Evolutionary conservation across 1,284 basidiomycete species (phyloP), one percentile per base, ranked within the genome.

Genomic region (Cutaneotrichosporon sp.): DNA sequence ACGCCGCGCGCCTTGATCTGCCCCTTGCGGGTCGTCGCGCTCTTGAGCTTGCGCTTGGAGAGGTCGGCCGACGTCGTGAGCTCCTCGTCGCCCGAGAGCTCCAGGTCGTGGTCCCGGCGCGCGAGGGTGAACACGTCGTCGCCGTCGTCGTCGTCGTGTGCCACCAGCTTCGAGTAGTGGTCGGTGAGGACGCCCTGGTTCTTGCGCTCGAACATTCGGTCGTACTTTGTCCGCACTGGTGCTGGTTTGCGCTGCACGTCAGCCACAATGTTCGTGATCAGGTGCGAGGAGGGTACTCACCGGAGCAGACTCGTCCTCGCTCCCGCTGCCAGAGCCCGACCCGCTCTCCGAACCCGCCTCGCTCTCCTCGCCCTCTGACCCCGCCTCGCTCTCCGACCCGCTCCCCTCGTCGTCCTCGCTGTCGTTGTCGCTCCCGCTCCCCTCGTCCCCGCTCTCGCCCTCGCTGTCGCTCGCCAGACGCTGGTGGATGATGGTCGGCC

Each of bases 201-300:
- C 79, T 92, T 95, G 62, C 95, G 87, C 73, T 91, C 90, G 74
- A 99, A 99, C 92, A 99, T 97, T 56, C 93, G 87, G 78, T 99
- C 97, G 78, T 98, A 97, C 81, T 97, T 98, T 5, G 97, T 98
- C 59, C 91, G 86, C 0, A 94, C 89, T 24, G 68, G 60, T 16
- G 66, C 62, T n/a, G 69, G 66, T 34, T 59, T 54, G 20, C 47
- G 53, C 36, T 33, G 45, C 2, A 18, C 7, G 52, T 58, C 38
- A 58, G 57, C 24, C 16, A 11, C 22, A n/a, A n/a, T 7, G 16
- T 7, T n/a, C 16, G 4, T 29, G 42, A 29, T 29, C 29, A n/a
- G n/a, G n/a, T n/a, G 7, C 14, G 22, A 4, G 18, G 25, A 2
- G 11, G 18, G 4, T 24, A 55, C 53, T 29, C 36, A 56, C 54